Conservation (phyloP, 2,329 filamentous ascomycete genomes). For the Botrytis cinerea region DNA sequence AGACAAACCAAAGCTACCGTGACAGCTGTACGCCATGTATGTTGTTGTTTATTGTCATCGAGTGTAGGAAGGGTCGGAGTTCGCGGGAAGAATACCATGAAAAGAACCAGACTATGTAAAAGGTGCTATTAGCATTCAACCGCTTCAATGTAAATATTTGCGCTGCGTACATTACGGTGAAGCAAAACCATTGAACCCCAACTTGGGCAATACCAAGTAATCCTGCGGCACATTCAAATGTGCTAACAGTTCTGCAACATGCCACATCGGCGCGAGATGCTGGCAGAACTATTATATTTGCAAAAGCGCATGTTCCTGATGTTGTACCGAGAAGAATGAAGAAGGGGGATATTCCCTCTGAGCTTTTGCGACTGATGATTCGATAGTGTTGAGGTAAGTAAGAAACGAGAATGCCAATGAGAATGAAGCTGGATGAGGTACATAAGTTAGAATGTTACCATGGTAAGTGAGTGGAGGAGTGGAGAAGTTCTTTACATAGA, state of each 20-base stretch:
- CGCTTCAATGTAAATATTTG: background rate
- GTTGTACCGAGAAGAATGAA: constrained; percentile 94
- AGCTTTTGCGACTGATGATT: constrained; percentile 81
- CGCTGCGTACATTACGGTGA: constrained; percentile 76
- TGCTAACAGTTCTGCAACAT: constrained; percentile 81
- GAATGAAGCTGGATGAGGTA: constrained; percentile 55
- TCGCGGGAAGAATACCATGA: constrained; percentile 88
- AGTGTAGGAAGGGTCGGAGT: constrained; percentile 47
- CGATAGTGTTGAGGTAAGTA: constrained; percentile 94
- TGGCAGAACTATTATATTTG: constrained; percentile 89
- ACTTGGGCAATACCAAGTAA: constrained; percentile 89
- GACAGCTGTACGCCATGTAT: constrained; percentile 77
- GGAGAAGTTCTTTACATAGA: constrained; percentile 49
- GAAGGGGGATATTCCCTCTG: constrained; percentile 92
- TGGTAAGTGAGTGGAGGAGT: background rate
- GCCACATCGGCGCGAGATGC: constrained; percentile 78
- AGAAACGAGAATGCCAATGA: constrained; percentile 85
- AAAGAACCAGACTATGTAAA: constrained; percentile 74
- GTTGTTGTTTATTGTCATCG: constrained; percentile 48
- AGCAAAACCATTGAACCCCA: constrained; percentile 88
- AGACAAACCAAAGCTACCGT: constrained; percentile 72
- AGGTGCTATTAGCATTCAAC: constrained; percentile 12
- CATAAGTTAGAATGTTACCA: background rate
- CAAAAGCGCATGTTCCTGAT: constrained; percentile 83
- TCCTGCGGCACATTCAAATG: constrained; percentile 81